Conservation (phyloP, 805 yeast genomes). For the Monosporozyma aquatica region DNA sequence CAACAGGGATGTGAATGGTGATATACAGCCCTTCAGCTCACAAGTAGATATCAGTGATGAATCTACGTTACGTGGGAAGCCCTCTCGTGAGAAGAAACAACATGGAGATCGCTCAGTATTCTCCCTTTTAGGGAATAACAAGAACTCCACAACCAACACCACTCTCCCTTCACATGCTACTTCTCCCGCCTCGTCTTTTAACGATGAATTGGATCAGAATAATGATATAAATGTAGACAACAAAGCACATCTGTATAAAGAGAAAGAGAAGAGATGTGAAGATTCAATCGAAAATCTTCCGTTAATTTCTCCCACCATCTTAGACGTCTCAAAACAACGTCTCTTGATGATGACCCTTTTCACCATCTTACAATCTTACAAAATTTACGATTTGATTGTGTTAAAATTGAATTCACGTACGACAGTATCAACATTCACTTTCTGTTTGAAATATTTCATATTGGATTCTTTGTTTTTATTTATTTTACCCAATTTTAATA, state of each 20-base stretch:
- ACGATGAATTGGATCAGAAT: no score
- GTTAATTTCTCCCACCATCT: slow-evolving; percentile 52
- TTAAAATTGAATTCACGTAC: slow-evolving; percentile 42
- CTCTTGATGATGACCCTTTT: slow-evolving; percentile 57
- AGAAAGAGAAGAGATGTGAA: no score
- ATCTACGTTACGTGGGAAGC: background rate
- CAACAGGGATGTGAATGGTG: no score
- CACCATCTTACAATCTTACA: slow-evolving; percentile 74
- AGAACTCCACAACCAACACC: no score
- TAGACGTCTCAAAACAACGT: slow-evolving; percentile 75
- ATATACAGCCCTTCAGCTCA: no score
- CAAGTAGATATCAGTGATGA: background rate
- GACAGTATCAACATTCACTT: no score
- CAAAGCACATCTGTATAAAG: no score
- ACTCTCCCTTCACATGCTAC: no score
- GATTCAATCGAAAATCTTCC: slow-evolving; percentile 28
- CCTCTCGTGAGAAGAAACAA: background rate
- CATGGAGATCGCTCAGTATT: background rate
- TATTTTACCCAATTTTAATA: slow-evolving; percentile 61
- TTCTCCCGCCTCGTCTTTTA: no score
- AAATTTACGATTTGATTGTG: slow-evolving; percentile 59
- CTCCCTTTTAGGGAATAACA: background rate
- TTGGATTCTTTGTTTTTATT: slow-evolving; percentile 66
- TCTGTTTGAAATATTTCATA: slow-evolving; percentile 61
- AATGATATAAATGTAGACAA: no score